Base-by-base conservation (phyloP, 148 eudicot genomes). In the Bassia scoparia region DNA sequence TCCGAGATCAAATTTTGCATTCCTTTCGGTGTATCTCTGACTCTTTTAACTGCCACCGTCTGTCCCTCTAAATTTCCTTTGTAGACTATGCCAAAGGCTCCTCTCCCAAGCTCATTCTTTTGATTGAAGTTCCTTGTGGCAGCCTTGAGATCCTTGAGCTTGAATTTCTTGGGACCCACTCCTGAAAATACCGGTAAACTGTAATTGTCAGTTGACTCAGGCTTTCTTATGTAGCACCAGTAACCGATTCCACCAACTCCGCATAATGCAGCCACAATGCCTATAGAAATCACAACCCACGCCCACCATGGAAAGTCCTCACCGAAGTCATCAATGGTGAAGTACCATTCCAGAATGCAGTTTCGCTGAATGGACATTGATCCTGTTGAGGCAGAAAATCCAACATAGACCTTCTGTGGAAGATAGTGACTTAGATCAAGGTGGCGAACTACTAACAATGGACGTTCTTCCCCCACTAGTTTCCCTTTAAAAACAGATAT, bases 361-460 rank as follows among this genome's bases (percentile, higher is more conserved):
- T 83, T 81, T 49, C 79, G 82, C 70, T 81, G 66, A 21, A 38
- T 4, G 10, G 80, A 53, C n/a, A 48, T 18, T 49, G 31, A 17
- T 24, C 84, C 81, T 0, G 84, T 83, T 27, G 86, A 83, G 23
- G 81, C 84, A 2, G 86, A 83, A 62, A 83, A 83, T 6, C 86
- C 84, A 23, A 80, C 65, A 63, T 66, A 81, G n/a, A 83, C 86
- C 27, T 46, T 55, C n/a, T 37, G 27, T 9, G 79, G 77, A 7
- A 83, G 83, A 53, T 54, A 62, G 2, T 33, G 13, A 15, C 48
- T 50, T 23, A 83, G 84, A 68, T 80, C 68, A 72, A 83, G 18
- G 14, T 37, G 48, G 34, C 64, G 52, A 68, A 63, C 41, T 12
- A 80, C 68, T 17, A 83, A 44, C 2, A 83, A 29, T n/a, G 78